Base-by-base conservation (phyloP, 2,329 filamentous ascomycete species). In the Myriosclerotinia curreyana region DNA sequence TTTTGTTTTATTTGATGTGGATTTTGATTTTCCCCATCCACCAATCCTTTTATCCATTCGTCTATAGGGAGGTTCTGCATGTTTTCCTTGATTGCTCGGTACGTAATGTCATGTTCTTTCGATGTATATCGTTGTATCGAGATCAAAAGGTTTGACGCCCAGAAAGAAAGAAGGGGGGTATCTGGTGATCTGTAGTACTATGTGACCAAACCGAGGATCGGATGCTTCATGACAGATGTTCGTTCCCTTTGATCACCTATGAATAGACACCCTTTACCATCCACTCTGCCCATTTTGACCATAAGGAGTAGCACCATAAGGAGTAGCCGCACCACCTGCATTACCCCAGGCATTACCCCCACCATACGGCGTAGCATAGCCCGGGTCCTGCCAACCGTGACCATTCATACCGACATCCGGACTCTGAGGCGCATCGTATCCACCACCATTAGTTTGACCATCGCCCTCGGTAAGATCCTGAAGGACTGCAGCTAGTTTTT, bases 401-500 rank as follows among this genome's bases (percentile, higher is more conserved):
- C 80, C 84, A 62, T 85, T 78, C 81, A 87, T 80, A 74, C 73
- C 62, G 55, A 67, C 60, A 67, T 87, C 86, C 14, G 87, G 88
- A 72, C 86, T 90, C 67, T 86, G 82, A 2, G 86, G 86, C 1
- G 86, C 88, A 70, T 85, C 73, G 71, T 79, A 75, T 65, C 78
- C 78, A 49, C 74, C 75, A 55, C 74, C 76, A 68, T 82, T 77
- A 51, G 76, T 81, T 65, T 85, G 85, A 46, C 80, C 81, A 60
- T 84, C 82, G 54, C 77, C 78, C 76, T 66, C 85, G 83, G 62
- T 83, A 81, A 69, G 89, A 77, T 85, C 83, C 66, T 85, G 81
- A 66, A 96, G 88, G 48, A 97, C 84, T 5, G 82, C 83, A 2
- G 93, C 95, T 44, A 99, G 85, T 79, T 99, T 99, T 70, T 89